Conservation (phyloP, 2,329 filamentous ascomycete genomes). For the Pseudocercospora crystallina region DNA sequence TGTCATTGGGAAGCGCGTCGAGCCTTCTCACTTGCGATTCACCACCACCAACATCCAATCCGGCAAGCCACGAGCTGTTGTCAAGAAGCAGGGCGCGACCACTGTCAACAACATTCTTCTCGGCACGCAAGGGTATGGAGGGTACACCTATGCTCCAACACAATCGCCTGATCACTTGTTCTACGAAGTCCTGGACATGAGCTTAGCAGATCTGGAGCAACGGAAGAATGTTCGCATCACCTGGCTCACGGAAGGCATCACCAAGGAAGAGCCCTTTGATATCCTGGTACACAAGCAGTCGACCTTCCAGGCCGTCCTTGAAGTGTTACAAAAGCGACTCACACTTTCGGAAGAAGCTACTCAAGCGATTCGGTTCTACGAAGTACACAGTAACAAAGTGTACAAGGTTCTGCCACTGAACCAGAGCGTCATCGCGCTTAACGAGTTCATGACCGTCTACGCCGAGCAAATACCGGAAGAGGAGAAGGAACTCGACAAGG, state of each 20-base stretch:
- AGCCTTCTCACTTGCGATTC: constrained; percentile 86
- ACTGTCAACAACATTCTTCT: constrained; percentile 78
- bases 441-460: constrained; percentile 79
- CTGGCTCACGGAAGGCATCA: constrained; percentile 85
- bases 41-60: constrained; percentile 77
- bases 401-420: constrained; percentile 73
- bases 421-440: constrained; percentile 74
- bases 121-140: constrained; percentile 63
- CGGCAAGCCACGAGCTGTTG: constrained; percentile 72
- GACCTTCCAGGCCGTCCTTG: constrained; percentile 73
- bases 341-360: constrained; percentile 74
- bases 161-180: constrained; percentile 69
- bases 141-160: constrained; percentile 64
- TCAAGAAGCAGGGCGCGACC: constrained; percentile 70
- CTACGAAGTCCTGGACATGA: constrained; percentile 94
- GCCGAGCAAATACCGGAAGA: constrained; percentile 78
- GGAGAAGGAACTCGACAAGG: constrained; percentile 41
- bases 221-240: constrained; percentile 83
- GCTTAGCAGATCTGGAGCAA: constrained; percentile 85
- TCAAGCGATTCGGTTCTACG: constrained; percentile 75
- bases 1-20: constrained; percentile 50
- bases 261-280: constrained; percentile 83
- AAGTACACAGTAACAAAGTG: constrained; percentile 78
- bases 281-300: constrained; percentile 86
- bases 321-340: constrained; percentile 75